Evolutionary conservation across 305 asterid genomes (phyloP).

Genomic region (Salvia sclarea): DNA sequence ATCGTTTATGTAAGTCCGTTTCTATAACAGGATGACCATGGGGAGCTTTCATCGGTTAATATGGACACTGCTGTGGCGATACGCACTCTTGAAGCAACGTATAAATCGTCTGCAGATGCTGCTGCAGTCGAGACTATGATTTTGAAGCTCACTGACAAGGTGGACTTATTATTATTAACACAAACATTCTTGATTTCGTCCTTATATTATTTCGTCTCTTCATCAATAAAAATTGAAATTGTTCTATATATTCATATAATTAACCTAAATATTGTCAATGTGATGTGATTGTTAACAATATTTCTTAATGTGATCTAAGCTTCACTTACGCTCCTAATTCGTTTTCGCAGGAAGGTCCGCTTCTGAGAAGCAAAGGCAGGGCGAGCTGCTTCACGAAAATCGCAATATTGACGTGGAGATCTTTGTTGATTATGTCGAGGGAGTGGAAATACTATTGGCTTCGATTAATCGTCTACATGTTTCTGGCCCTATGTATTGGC

Average conservation of each 20-base stretch:
- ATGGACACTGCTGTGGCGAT: conserved; percentile 99
- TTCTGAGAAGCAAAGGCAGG: conserved; percentile 83
- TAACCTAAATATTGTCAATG: background rate
- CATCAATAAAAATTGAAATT: too few relatives aligned
- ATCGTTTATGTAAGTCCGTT: background rate
- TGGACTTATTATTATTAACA: conserved; percentile 26
- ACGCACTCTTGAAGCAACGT: conserved; percentile 96
- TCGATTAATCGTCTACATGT: conserved; percentile 76
- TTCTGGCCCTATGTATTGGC: conserved; percentile 73
- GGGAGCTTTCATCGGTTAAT: conserved; percentile 90
- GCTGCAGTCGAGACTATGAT: conserved; percentile 89
- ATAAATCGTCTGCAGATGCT: conserved; percentile 88
- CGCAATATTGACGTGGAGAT: conserved; percentile 91
- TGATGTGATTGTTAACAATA: too few relatives aligned
- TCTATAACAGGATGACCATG: conserved; percentile 83
- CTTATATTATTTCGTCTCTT: too few relatives aligned
- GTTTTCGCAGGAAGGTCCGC: conserved; percentile 73
- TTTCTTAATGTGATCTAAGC: background rate
- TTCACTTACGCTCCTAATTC: conserved; percentile 12
- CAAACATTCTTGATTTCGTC: conserved; percentile 22
- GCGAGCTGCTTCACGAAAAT: conserved; percentile 64
- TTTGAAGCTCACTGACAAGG: conserved; percentile 84
- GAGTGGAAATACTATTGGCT: conserved; percentile 99
- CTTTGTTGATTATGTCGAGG: conserved; percentile 94
- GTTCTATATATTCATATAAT: too few relatives aligned